phyloP scores from a whole-genome alignment of 2,329 filamentous ascomycete genomes.

The Botrytis fabae region DNA sequence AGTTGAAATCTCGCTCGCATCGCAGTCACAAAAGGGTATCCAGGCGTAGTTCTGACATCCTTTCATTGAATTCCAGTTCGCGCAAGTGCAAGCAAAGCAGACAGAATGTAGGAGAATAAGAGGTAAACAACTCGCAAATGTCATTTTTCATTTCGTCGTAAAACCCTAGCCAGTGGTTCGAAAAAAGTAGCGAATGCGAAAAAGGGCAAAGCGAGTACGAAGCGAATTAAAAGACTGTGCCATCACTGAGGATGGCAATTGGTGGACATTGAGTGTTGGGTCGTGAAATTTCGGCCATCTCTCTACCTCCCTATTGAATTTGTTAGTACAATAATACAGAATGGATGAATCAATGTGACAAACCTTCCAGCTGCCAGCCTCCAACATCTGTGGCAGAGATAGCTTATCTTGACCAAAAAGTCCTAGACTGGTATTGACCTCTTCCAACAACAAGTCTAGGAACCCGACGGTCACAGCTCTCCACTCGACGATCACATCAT shows the following conservation, averaged over 20 bases:
- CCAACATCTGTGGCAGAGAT: constrained; percentile 82
- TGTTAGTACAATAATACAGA: constrained; percentile 23
- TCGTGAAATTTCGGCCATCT: constrained; percentile 91
- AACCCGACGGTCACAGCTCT: constrained; percentile 73
- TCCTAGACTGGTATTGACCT: constrained; percentile 68
- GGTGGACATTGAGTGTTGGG: constrained; percentile 86
- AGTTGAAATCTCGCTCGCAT: constrained; percentile 16
- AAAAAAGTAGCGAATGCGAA: constrained; percentile 12
- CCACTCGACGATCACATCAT: constrained; percentile 81
- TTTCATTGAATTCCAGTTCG: background rate
- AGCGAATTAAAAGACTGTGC: constrained; percentile 77
- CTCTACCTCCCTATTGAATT: constrained; percentile 73
- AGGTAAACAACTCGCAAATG: constrained; percentile 10
- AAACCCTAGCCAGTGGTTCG: constrained; percentile 16
- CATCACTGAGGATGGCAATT: constrained; percentile 94
- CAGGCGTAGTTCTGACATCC: constrained; percentile 7
- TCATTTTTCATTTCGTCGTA: constrained; percentile 22
- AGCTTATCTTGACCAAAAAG: constrained; percentile 70
- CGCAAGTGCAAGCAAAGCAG: constrained; percentile 11
- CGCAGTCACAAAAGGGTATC: constrained; percentile 20
- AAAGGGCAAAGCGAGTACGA: constrained; percentile 10
- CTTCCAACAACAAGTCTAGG: constrained; percentile 66
- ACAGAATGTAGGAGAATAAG: background rate
- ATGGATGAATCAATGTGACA: constrained; percentile 38
- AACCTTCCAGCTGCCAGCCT: constrained; percentile 98